A percentile compares a stretch with the other conserved stretches of the same genome.
Evolutionary conservation across 2,329 filamentous ascomycete species (phyloP).

Genomic region (Talaromyces sp.): DNA sequence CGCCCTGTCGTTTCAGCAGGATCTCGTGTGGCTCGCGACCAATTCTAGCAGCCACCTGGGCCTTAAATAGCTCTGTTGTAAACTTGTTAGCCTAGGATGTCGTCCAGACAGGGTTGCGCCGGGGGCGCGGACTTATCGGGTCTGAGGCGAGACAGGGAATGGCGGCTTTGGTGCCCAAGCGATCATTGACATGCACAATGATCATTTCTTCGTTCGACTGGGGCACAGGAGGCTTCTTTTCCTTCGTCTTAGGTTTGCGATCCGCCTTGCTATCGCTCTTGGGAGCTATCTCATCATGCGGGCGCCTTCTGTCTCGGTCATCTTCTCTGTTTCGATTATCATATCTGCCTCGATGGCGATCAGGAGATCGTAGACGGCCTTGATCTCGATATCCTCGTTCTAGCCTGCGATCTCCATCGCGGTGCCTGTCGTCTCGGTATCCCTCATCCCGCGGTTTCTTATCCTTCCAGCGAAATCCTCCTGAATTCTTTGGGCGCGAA

Average conservation of each 20-base stretch:
- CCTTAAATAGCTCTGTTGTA: slow-evolving; percentile 66
- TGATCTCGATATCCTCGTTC: slow-evolving; percentile 49
- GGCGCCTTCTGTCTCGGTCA: slow-evolving; percentile 13
- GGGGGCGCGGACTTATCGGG: slow-evolving; percentile 54
- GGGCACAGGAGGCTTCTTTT: slow-evolving; percentile 28
- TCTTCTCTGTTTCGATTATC: slow-evolving; percentile 17
- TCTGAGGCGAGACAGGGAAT: slow-evolving; percentile 86
- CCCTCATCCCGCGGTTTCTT: slow-evolving; percentile 51
- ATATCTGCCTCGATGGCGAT: slow-evolving; percentile 32
- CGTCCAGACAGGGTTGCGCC: slow-evolving; percentile 11
- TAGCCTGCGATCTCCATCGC: slow-evolving; percentile 43
- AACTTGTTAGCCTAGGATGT: neutral
- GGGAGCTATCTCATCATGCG: slow-evolving; percentile 15
- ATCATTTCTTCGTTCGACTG: slow-evolving; percentile 71
- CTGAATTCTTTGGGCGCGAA: slow-evolving; percentile 33
- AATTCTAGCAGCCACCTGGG: slow-evolving; percentile 83
- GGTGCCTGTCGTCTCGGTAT: slow-evolving; percentile 20
- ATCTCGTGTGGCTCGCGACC: slow-evolving; percentile 88
- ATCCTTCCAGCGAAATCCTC: slow-evolving; percentile 46
- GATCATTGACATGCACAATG: slow-evolving; percentile 86
- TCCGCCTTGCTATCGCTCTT: neutral
- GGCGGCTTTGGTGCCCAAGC: slow-evolving; percentile 90
- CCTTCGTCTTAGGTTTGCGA: slow-evolving; percentile 15
- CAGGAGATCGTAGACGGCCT: slow-evolving; percentile 31
- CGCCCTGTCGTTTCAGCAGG: slow-evolving; percentile 82